Conservation (phyloP, 306 rosid genomes). For the Sindora glabra region DNA sequence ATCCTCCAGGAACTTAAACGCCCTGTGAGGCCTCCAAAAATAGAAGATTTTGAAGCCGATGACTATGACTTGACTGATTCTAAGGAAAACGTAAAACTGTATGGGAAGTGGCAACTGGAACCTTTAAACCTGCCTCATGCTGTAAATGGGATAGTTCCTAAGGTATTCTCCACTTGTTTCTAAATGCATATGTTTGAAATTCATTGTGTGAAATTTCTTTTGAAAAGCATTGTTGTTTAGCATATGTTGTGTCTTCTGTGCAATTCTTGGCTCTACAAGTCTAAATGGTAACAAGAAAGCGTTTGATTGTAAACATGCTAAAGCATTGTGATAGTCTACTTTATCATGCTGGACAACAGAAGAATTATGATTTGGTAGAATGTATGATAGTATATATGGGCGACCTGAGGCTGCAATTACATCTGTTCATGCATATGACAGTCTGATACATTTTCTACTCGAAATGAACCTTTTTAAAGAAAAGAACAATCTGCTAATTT, state of each 20-base stretch:
- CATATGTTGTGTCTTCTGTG: background rate
- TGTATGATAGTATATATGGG: too few species aligned
- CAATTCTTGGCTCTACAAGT: background rate
- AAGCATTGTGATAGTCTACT: too few species aligned
- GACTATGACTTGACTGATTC: constrained; percentile 38
- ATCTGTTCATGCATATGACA: background rate
- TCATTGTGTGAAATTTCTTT: background rate
- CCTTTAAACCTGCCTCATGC: constrained; percentile 77
- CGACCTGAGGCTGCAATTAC: too few species aligned
- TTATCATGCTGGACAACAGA: too few species aligned
- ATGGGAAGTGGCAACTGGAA: constrained; percentile 91
- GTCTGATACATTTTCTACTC: background rate
- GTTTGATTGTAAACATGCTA: too few species aligned
- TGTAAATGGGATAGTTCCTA: constrained; percentile 75
- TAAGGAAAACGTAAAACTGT: constrained; percentile 49
- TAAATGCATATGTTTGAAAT: constrained; percentile 1
- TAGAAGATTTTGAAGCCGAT: constrained; percentile 51
- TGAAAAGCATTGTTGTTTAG: background rate
- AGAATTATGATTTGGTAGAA: too few species aligned
- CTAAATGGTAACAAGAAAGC: background rate
- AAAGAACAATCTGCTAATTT: too few species aligned
- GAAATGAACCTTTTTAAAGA: too few species aligned
- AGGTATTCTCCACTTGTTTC: constrained; percentile 37
- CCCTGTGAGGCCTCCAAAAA: constrained; percentile 43
- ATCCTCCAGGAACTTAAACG: constrained; percentile 51